These are phyloP conservation scores for Truncatella angustata DNA, from an alignment of 2,329 filamentous ascomycete genomes.

Conservation along the genomic window DNA sequence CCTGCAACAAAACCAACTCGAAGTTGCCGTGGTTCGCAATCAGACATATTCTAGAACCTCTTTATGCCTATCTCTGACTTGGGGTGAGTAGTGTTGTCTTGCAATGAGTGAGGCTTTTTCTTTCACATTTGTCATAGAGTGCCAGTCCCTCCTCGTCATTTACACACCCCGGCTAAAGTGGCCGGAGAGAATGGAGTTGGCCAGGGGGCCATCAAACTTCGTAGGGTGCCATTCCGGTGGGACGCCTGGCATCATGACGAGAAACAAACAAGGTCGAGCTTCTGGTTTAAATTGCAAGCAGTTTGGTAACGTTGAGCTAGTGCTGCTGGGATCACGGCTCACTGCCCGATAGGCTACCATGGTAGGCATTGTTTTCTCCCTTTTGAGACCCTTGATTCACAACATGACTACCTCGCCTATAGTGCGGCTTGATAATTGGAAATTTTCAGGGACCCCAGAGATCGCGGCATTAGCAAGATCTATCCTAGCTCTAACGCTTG, in stretches of 20 bases:
- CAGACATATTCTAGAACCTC: too few relatives aligned
- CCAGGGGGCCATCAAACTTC: slow-evolving; percentile 7
- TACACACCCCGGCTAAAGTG: neutral
- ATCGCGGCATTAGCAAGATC: neutral
- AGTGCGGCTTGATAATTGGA: neutral
- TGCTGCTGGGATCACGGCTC: neutral
- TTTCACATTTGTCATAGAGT: too few relatives aligned
- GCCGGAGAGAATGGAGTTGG: neutral
- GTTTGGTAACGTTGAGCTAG: neutral
- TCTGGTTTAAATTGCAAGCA: neutral
- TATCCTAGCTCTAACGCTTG: too few relatives aligned
- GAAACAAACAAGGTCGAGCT: neutral
- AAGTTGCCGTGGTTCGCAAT: too few relatives aligned
- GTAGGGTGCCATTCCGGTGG: slow-evolving; percentile 12
- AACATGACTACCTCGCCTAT: neutral
- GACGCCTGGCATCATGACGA: slow-evolving; percentile 7
- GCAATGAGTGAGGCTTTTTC: too few relatives aligned
- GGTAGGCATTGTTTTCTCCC: neutral
- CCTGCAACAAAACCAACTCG: too few relatives aligned
- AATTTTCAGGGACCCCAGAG: neutral
- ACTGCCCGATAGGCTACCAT: neutral
- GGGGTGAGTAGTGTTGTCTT: too few relatives aligned
- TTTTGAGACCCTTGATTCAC: neutral
- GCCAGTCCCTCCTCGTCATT: too few relatives aligned
- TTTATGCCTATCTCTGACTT: too few relatives aligned